These are phyloP conservation scores for Adansonia madagascariensis DNA, from an alignment of 441 rosid species.

Conservation along the genomic window DNA sequence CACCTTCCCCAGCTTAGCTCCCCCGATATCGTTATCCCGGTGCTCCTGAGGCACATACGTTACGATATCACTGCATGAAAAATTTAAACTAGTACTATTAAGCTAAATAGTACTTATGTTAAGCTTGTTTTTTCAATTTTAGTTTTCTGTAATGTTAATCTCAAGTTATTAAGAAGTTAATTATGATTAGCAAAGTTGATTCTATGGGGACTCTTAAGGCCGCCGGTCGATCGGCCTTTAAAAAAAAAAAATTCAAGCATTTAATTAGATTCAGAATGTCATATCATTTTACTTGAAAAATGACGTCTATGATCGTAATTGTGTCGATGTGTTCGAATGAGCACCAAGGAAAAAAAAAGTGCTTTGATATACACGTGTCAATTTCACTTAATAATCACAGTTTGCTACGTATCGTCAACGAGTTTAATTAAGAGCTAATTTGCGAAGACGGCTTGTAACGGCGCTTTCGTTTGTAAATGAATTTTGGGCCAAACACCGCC, in stretches of 20 bases:
- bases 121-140: neutral
- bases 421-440: neutral
- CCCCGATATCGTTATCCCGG: slow-evolving; percentile 76
- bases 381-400: no score
- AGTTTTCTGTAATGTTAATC: slow-evolving; percentile 13
- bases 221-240: neutral
- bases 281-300: neutral
- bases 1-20: slow-evolving; percentile 96
- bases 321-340: slow-evolving; percentile 6
- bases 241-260: no score
- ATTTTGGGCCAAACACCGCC: neutral
- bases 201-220: neutral
- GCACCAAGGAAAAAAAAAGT: neutral
- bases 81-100: neutral
- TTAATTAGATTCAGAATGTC: neutral
- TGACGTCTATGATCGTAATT: neutral
- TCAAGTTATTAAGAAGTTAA: slow-evolving; percentile 11
- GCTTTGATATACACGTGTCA: neutral
- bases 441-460: neutral
- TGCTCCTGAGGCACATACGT: slow-evolving; percentile 73
- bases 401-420: neutral
- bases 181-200: slow-evolving; percentile 1
- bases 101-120: no score
- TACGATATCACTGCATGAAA: slow-evolving; percentile 47
- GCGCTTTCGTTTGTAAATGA: neutral